Percentiles rank a stretch among this genome's conserved stretches.
phyloP scores from a whole-genome alignment of 352 stramenopile genomes.

The Phytophthora capsici region DNA sequence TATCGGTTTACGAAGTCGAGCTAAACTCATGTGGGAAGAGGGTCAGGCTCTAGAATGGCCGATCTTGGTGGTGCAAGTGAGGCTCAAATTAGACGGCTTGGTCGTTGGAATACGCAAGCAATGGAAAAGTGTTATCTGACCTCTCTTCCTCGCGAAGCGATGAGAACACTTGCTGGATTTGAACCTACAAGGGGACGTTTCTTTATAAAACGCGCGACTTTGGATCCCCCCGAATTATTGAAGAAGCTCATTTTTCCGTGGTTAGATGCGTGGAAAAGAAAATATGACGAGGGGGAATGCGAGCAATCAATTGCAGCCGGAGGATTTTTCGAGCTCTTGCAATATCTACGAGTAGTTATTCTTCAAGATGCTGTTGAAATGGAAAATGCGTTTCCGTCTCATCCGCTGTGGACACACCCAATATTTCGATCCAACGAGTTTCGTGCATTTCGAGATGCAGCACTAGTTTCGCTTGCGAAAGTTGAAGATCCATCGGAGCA shows the following conservation, averaged over 20 bases:
- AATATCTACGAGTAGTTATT: conserved; percentile 4
- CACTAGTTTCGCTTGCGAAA: neutral
- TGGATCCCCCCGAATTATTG: neutral
- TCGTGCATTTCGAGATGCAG: neutral
- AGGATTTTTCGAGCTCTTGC: neutral
- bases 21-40: neutral
- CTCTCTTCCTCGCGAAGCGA: conserved; percentile 10
- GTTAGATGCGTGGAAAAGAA: neutral
- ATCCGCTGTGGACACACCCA: neutral
- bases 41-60: neutral
- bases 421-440: neutral
- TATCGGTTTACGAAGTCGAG: neutral
- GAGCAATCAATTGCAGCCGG: neutral
- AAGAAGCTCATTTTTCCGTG: neutral
- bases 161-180: conserved; percentile 15
- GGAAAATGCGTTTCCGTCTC: neutral
- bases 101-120: neutral
- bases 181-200: neutral
- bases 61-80: neutral
- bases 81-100: neutral
- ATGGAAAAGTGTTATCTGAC: conserved; percentile 4
- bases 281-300: neutral
- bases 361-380: neutral
- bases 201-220: neutral
- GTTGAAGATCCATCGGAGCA: neutral